phyloP scores from a whole-genome alignment of 1,284 basidiomycete genomes.

The Calocybe gambosa region DNA sequence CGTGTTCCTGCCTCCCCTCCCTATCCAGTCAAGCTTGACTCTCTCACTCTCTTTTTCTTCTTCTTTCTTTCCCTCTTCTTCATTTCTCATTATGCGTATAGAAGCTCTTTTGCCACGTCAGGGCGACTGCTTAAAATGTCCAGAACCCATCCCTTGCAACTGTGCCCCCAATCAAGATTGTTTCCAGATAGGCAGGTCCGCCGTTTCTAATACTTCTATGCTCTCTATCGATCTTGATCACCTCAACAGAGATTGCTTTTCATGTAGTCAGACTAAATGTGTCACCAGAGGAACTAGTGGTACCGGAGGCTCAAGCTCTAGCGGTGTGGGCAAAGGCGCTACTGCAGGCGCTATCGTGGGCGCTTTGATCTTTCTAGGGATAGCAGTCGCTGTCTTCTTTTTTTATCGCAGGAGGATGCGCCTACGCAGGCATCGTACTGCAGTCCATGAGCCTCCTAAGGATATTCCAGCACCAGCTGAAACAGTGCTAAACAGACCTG shows the following conservation, averaged over 20 bases:
- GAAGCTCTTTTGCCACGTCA: constrained; percentile 38
- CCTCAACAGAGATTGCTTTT: constrained; percentile 45
- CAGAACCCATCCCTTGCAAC: constrained; percentile 42
- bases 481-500: constrained; percentile 69
- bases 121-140: constrained; percentile 35
- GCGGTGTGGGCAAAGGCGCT: constrained; percentile 56
- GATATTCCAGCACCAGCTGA: constrained; percentile 69
- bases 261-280: constrained; percentile 48
- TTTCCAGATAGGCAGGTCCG: constrained; percentile 52
- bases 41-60: constrained; percentile 29
- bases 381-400: constrained; percentile 45
- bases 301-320: constrained; percentile 20
- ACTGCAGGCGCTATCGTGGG: constrained; percentile 71
- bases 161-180: constrained; percentile 53
- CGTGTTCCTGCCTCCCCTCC: constrained; percentile 11
- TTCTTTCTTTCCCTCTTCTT: constrained; percentile 18
- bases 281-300: constrained; percentile 23
- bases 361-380: constrained; percentile 50
- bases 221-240: constrained; percentile 9
- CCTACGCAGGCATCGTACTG: constrained; percentile 24
- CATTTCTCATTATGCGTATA: constrained; percentile 39
- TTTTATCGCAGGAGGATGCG: constrained; percentile 52
- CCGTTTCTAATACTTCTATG: neutral
- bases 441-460: constrained; percentile 38
- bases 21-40: constrained; percentile 8